These are phyloP conservation scores for Tuber melanosporum DNA, from an alignment of 495 filamentous ascomycete genomes.

Conservation along the genomic window DNA sequence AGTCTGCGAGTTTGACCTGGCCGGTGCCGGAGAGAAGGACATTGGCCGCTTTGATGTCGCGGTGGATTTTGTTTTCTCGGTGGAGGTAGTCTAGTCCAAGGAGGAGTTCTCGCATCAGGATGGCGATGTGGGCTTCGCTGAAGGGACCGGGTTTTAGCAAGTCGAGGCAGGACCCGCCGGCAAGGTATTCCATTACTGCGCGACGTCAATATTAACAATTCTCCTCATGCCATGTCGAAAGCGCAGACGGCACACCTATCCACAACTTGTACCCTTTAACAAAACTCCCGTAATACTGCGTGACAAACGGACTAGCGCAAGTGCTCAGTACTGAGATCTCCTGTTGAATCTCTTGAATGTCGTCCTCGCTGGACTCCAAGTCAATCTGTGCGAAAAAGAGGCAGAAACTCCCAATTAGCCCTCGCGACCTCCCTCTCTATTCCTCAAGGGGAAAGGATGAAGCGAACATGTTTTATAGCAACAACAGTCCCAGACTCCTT, in stretches of 20 bases:
- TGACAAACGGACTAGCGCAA: constrained; percentile 88
- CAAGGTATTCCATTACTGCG: constrained; percentile 42
- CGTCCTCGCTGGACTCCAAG: constrained; percentile 95
- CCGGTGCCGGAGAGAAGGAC: constrained; percentile 79
- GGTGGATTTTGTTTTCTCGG: constrained; percentile 86
- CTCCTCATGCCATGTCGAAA: constrained; percentile 2
- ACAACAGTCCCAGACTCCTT: constrained; percentile 40
- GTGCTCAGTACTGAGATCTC: constrained; percentile 95
- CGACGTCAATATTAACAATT: constrained; percentile 2
- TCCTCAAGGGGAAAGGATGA: background rate
- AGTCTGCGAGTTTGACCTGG: constrained; percentile 95
- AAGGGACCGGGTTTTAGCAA: constrained; percentile 73
- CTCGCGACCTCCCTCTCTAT: background rate
- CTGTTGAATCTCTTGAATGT: constrained; percentile 97
- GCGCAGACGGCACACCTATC: constrained; percentile 54
- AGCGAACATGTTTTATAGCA: constrained; percentile 40
- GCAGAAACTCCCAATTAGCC: background rate
- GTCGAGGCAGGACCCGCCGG: constrained; percentile 41
- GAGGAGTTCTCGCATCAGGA: constrained; percentile 84
- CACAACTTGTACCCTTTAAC: constrained; percentile 91
- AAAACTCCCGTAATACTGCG: constrained; percentile 93
- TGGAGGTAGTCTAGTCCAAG: constrained; percentile 90
- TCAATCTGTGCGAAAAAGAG: constrained; percentile 70
- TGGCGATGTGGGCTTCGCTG: constrained; percentile 85
- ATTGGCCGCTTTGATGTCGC: constrained; percentile 97